A percentile compares a stretch with the other conserved stretches of the same genome.
Evolutionary conservation across 805 yeast genomes (phyloP).

Genomic region (Candida incommunis): DNA sequence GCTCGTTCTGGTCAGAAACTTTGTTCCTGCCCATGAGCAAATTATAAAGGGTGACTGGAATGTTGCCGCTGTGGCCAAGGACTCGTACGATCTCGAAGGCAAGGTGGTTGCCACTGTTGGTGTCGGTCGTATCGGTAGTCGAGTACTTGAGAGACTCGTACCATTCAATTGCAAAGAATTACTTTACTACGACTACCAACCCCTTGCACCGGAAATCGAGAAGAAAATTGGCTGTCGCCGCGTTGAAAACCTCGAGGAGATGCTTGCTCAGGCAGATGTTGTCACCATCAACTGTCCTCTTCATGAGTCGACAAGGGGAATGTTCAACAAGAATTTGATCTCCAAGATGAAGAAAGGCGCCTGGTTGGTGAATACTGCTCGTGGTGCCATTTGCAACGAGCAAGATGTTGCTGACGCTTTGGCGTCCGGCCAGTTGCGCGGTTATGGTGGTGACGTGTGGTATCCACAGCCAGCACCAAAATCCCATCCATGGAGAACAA

Average conservation of each 20-base stretch:
- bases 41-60: conserved; percentile 53
- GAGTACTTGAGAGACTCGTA: conserved; percentile 55
- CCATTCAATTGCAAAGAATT: conserved; percentile 66
- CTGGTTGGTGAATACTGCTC: conserved; percentile 63
- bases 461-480: conserved; percentile 71
- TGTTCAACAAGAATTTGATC: conserved; percentile 46
- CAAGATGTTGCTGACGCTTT: conserved; percentile 68
- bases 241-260: conserved; percentile 45
- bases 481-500: conserved; percentile 63
- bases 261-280: conserved; percentile 54
- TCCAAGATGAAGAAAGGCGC: conserved; percentile 63
- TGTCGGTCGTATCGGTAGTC: conserved; percentile 68
- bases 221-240: conserved; percentile 44
- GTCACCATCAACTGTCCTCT: conserved; percentile 70
- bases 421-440: conserved; percentile 50
- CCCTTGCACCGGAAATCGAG: conserved; percentile 44
- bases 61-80: conserved; percentile 62
- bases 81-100: conserved; percentile 60
- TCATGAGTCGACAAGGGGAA: conserved; percentile 53
- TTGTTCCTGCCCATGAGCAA: conserved; percentile 65
- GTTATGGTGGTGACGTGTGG: conserved; percentile 84
- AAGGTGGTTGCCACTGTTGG: conserved; percentile 72
- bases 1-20: conserved; percentile 56
- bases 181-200: conserved; percentile 63
- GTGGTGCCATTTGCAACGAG: conserved; percentile 66